phyloP scores from a whole-genome alignment of 805 yeast genomes.

The Candida adriatica region DNA sequence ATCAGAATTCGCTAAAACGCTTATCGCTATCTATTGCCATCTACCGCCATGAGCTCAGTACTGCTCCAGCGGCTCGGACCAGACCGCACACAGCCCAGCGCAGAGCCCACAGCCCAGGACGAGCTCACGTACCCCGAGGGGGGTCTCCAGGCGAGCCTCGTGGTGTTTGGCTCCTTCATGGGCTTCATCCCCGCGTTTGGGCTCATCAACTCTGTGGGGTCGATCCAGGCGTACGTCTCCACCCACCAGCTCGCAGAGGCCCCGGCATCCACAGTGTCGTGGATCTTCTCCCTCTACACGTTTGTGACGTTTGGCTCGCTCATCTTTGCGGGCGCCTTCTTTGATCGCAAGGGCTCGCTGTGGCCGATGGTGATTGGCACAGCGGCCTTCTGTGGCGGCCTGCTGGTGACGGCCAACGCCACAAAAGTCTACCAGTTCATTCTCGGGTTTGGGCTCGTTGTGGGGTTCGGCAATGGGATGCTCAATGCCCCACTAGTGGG shows the following conservation, averaged over 20 bases:
- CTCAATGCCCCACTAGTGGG: constrained; percentile 56
- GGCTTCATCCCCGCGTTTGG: constrained; percentile 51
- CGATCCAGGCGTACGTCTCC: constrained; percentile 51
- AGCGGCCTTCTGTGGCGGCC: constrained; percentile 29
- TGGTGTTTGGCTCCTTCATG: constrained; percentile 47
- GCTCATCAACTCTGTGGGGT: constrained; percentile 50
- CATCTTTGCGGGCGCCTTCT: constrained; percentile 37
- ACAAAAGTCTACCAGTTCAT: constrained; percentile 42
- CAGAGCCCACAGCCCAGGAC: too few relatives aligned
- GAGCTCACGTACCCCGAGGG: constrained; percentile 55
- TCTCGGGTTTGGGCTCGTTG: constrained; percentile 40
- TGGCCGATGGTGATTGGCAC: constrained; percentile 32
- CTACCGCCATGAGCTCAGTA: too few relatives aligned
- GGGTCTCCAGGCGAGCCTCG: constrained; percentile 44
- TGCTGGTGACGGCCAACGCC: constrained; percentile 38
- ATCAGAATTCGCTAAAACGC: too few relatives aligned
- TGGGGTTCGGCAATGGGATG: constrained; percentile 49
- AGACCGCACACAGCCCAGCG: too few relatives aligned
- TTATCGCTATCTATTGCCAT: too few relatives aligned
- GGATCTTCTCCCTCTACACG: constrained; percentile 41
- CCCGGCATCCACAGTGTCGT: constrained; percentile 40
- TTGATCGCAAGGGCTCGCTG: constrained; percentile 38
- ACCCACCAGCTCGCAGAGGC: constrained; percentile 41
- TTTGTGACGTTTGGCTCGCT: constrained; percentile 24
- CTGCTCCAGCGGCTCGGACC: too few relatives aligned